These are phyloP conservation scores for Tylopilus plumbeoviolaceoides DNA, from an alignment of 768 basidiomycete genomes.

Conservation along the genomic window DNA sequence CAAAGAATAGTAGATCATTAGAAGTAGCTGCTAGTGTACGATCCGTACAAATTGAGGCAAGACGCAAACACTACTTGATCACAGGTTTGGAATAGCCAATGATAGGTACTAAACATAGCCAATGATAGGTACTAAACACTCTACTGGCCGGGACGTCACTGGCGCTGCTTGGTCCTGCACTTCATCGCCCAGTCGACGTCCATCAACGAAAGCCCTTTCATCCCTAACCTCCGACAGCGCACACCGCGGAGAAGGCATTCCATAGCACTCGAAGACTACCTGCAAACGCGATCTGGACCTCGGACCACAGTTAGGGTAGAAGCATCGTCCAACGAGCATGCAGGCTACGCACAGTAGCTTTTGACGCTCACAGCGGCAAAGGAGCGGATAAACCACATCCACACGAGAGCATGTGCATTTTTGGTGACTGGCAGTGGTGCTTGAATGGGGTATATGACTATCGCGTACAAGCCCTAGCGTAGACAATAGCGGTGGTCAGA, in stretches of 20 bases:
- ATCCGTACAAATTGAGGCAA: too few species aligned
- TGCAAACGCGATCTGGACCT: slow-evolving; percentile 42
- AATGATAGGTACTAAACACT: background rate
- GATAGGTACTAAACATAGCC: too few species aligned
- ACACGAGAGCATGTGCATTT: too few species aligned
- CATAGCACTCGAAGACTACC: slow-evolving; percentile 38
- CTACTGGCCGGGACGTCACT: too few species aligned
- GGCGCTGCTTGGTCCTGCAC: too few species aligned
- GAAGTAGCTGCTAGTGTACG: background rate
- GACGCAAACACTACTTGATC: background rate
- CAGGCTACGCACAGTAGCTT: too few species aligned
- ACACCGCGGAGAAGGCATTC: slow-evolving; percentile 40
- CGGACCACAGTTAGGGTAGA: slow-evolving; percentile 24
- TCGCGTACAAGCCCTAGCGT: slow-evolving; percentile 10
- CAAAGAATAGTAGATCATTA: background rate
- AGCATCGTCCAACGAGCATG: slow-evolving; percentile 17
- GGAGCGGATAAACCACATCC: too few species aligned
- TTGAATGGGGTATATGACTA: slow-evolving; percentile 17
- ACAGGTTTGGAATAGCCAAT: too few species aligned
- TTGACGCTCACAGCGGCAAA: too few species aligned
- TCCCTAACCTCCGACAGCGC: slow-evolving; percentile 16
- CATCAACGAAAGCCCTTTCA: slow-evolving; percentile 14
- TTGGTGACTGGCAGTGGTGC: too few species aligned
- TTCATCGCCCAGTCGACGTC: slow-evolving; percentile 10
- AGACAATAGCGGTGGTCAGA: background rate